Percentiles rank a stretch among this genome's conserved stretches.
Evolutionary conservation across 2,329 filamentous ascomycete species (phyloP).

Genomic region (Penicillium capsulatum): DNA sequence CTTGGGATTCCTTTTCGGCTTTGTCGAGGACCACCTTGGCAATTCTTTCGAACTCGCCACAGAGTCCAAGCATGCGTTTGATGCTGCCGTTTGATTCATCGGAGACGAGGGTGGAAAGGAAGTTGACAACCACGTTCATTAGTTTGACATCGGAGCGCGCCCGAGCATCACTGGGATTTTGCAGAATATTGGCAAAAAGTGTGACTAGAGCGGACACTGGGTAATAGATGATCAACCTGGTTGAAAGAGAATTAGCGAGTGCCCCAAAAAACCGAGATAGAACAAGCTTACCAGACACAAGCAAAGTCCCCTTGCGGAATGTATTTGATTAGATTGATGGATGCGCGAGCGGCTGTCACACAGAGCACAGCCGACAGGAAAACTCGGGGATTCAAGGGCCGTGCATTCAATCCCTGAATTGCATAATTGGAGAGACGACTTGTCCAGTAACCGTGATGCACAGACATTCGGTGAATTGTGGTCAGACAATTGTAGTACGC

Average conservation of each 20-base stretch:
- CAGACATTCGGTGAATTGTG: constrained; percentile 96
- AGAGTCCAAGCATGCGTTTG: constrained; percentile 88
- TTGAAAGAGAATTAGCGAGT: constrained; percentile 85
- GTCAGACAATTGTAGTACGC: constrained; percentile 97
- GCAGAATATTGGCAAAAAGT: constrained; percentile 90
- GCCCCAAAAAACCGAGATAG: constrained; percentile 1
- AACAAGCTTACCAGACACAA: constrained; percentile 75
- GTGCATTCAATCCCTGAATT: constrained; percentile 86
- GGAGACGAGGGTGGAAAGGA: constrained; percentile 80
- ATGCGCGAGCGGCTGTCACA: constrained; percentile 85
- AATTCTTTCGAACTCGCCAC: constrained; percentile 94
- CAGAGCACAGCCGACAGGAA: constrained; percentile 92
- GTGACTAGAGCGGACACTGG: constrained; percentile 93
- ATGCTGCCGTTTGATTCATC: constrained; percentile 89
- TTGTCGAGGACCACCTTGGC: constrained; percentile 87
- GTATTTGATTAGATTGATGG: constrained; percentile 91
- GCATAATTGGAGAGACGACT: constrained; percentile 91
- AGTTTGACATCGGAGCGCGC: constrained; percentile 84
- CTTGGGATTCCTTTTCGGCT: constrained; percentile 76
- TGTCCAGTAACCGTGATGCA: constrained; percentile 98
- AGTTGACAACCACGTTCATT: constrained; percentile 90
- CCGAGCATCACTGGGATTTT: constrained; percentile 85
- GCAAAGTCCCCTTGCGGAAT: constrained; percentile 92
- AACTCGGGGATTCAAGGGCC: constrained; percentile 85
- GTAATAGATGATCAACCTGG: constrained; percentile 86